These are phyloP conservation scores for Lasiosphaeria miniovina DNA, from an alignment of 495 filamentous ascomycete genomes.

Conservation along the genomic window DNA sequence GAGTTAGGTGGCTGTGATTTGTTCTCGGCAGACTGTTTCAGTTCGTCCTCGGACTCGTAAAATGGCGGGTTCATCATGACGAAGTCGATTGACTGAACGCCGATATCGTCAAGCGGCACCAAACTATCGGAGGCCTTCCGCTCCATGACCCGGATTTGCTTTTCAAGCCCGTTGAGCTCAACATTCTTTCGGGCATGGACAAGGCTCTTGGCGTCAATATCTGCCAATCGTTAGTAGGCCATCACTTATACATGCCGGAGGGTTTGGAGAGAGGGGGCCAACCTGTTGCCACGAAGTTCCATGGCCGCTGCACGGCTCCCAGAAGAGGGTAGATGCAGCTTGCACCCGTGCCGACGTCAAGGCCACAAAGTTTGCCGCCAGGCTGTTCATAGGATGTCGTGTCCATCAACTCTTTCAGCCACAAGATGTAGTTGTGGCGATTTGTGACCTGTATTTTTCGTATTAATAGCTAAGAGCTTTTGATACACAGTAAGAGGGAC, in stretches of 20 bases:
- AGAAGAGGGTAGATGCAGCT: slow-evolving; percentile 89
- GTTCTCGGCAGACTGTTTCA: slow-evolving; percentile 57
- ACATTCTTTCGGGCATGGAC: slow-evolving; percentile 64
- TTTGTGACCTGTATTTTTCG: slow-evolving; percentile 59
- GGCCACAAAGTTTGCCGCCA: slow-evolving; percentile 57
- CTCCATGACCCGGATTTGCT: slow-evolving; percentile 61
- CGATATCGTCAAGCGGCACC: slow-evolving; percentile 58
- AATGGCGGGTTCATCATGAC: slow-evolving; percentile 96
- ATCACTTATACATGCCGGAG: slow-evolving; percentile 3
- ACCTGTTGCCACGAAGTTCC: slow-evolving; percentile 74
- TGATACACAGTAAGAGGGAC: slow-evolving; percentile 18
- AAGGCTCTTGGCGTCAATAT: slow-evolving; percentile 74
- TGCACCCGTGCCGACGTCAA: slow-evolving; percentile 91
- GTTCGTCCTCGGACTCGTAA: slow-evolving; percentile 69
- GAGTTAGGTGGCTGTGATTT: slow-evolving; percentile 71
- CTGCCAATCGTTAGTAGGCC: slow-evolving; percentile 32
- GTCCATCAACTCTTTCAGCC: slow-evolving; percentile 84
- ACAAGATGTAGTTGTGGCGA: slow-evolving; percentile 84
- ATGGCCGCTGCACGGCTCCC: slow-evolving; percentile 66
- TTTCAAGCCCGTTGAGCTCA: slow-evolving; percentile 56
- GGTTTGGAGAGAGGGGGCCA: slow-evolving; percentile 12
- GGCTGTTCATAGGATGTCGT: slow-evolving; percentile 59
- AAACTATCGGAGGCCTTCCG: slow-evolving; percentile 52
- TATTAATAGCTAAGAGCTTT: not conserved
- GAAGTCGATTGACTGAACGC: slow-evolving; percentile 69